Evolutionary conservation across 805 yeast species (phyloP).

Genomic region (Citeromyces nyonsensis): DNA sequence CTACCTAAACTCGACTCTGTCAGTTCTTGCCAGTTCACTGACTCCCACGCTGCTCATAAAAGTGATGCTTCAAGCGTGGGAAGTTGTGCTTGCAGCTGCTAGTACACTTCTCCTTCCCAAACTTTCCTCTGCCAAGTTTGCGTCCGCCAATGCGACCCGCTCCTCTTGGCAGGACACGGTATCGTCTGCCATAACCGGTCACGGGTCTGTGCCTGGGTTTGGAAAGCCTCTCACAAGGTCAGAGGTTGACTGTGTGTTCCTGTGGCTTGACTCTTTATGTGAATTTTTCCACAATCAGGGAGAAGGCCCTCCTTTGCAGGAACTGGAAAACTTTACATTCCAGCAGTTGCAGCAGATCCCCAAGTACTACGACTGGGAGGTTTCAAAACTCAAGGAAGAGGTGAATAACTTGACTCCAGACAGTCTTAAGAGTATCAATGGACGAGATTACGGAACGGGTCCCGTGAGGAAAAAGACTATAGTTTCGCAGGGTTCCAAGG

Average conservation of each 20-base stretch:
- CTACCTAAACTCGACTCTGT: slow-evolving; percentile 53
- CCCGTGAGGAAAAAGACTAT: slow-evolving; percentile 51
- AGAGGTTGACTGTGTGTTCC: slow-evolving; percentile 54
- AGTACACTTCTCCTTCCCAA: slow-evolving; percentile 68
- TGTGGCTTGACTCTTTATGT: slow-evolving; percentile 56
- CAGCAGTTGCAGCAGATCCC: slow-evolving; percentile 52
- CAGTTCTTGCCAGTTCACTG: slow-evolving; percentile 42
- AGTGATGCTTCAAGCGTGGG: slow-evolving; percentile 74
- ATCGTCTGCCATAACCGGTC: slow-evolving; percentile 27
- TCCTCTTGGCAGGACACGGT: slow-evolving; percentile 26
- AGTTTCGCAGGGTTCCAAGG: slow-evolving; percentile 54
- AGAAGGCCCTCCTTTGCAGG: slow-evolving; percentile 60
- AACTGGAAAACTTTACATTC: slow-evolving; percentile 45
- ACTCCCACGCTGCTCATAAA: slow-evolving; percentile 38
- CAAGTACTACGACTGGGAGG: slow-evolving; percentile 41
- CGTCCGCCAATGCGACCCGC: neutral
- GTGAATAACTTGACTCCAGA: slow-evolving; percentile 43
- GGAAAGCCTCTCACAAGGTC: slow-evolving; percentile 37
- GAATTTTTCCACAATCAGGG: slow-evolving; percentile 75
- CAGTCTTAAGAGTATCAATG: slow-evolving; percentile 30
- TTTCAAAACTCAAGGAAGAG: slow-evolving; percentile 32
- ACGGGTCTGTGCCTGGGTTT: slow-evolving; percentile 21
- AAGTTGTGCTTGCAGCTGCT: slow-evolving; percentile 48
- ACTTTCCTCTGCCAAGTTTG: slow-evolving; percentile 24
- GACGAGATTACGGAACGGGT: slow-evolving; percentile 27